phyloP scores from a whole-genome alignment of 1,284 basidiomycete species.

The Stygiomarasmius scandens region DNA sequence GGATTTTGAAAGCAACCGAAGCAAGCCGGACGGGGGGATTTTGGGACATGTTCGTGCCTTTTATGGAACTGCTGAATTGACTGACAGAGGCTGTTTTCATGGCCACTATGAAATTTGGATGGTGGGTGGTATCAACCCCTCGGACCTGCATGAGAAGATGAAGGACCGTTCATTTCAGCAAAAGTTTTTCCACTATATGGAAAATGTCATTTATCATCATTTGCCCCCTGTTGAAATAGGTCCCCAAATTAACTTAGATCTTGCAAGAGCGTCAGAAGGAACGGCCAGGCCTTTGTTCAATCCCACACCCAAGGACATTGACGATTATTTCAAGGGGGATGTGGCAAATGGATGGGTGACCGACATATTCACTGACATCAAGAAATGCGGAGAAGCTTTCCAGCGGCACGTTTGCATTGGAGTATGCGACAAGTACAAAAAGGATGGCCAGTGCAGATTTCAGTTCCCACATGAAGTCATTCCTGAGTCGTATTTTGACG shows the following conservation, averaged over 20 bases:
- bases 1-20: conserved; percentile 8
- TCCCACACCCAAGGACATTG: not conserved
- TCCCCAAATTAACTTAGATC: too few species aligned
- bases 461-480: conserved; percentile 18
- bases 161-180: conserved; percentile 11
- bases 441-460: conserved; percentile 23
- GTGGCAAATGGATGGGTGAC: not conserved
- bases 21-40: conserved; percentile 20
- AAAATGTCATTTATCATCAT: conserved; percentile 9
- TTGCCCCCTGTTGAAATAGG: conserved; percentile 3
- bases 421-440: conserved; percentile 28
- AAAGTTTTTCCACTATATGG: conserved; percentile 8
- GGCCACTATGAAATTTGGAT: conserved; percentile 36
- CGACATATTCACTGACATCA: not conserved
- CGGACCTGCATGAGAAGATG: conserved; percentile 17
- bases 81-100: conserved; percentile 31
- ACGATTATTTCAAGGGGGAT: not conserved
- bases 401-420: conserved; percentile 22
- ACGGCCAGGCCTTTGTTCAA: not conserved
- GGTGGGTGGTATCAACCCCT: conserved; percentile 24
- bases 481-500: conserved; percentile 19
- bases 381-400: conserved; percentile 11
- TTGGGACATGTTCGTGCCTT: conserved; percentile 29
- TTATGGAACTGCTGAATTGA: conserved; percentile 33
- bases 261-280: not conserved